Evolutionary conservation across 78 protist genomes (phyloP).

Genomic region (Guillardia theta): DNA sequence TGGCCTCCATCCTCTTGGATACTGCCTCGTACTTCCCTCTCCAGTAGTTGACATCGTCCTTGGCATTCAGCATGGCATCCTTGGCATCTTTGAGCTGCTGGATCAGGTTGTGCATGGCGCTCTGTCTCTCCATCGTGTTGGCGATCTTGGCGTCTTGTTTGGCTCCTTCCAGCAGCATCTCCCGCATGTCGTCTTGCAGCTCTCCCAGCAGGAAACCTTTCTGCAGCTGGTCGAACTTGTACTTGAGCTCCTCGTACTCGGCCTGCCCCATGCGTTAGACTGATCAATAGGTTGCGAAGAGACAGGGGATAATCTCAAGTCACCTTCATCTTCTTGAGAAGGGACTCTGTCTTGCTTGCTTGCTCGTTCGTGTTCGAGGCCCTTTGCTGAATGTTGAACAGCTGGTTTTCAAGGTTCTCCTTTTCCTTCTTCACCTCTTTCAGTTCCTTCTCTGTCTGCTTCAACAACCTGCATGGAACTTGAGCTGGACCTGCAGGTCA

Average conservation of each 20-base stretch:
- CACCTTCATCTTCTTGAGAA: no score
- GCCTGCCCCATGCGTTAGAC: no score
- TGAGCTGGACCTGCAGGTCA: no score
- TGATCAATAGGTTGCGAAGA: no score
- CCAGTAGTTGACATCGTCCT: not conserved
- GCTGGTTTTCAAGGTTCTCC: no score
- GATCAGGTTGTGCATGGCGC: not conserved
- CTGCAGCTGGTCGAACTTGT: not conserved
- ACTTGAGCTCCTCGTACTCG: not conserved
- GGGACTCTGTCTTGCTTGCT: no score
- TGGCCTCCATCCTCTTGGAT: not conserved
- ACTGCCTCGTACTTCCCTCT: not conserved
- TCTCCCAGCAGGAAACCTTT: not conserved
- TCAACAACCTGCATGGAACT: no score
- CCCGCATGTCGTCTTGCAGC: constrained; percentile 1
- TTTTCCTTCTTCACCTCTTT: no score
- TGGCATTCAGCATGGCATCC: not conserved
- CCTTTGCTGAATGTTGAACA: no score
- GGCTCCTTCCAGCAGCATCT: not conserved
- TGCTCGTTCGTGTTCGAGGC: no score
- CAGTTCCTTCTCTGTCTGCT: no score
- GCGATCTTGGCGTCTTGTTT: not conserved
- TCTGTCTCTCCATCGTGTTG: not conserved
- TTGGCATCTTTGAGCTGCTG: not conserved
- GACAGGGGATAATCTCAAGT: no score